Evolutionary conservation across 2,329 filamentous ascomycete species (phyloP).

Genomic region (Phaeomoniella chlamydospora): DNA sequence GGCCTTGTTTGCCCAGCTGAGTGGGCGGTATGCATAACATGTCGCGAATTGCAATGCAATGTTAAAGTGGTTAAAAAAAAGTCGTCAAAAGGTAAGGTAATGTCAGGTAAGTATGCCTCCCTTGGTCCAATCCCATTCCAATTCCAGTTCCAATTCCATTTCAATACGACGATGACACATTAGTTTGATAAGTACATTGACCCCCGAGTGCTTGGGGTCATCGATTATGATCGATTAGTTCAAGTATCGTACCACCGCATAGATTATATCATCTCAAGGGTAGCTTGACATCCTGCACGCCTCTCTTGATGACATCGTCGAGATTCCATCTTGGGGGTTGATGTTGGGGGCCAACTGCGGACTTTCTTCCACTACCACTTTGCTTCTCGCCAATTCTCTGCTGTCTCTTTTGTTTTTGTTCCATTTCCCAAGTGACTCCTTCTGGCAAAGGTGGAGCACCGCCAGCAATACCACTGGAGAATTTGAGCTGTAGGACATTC

Average conservation of each 20-base stretch:
- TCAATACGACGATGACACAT: neutral
- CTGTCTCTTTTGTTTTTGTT: slow-evolving; percentile 47
- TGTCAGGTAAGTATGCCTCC: no score
- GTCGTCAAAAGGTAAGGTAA: no score
- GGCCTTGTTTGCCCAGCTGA: no score
- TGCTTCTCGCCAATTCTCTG: slow-evolving; percentile 36
- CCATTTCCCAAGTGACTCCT: slow-evolving; percentile 55
- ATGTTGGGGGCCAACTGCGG: slow-evolving; percentile 21
- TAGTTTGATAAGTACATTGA: neutral
- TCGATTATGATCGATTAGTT: neutral
- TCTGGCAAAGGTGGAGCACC: slow-evolving; percentile 65
- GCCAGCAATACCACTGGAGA: slow-evolving; percentile 88
- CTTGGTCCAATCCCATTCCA: no score
- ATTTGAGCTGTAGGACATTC: slow-evolving; percentile 85
- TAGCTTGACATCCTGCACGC: slow-evolving; percentile 61
- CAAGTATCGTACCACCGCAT: neutral
- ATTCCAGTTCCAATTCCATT: no score
- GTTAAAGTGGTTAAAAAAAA: no score
- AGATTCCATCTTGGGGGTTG: slow-evolving; percentile 65
- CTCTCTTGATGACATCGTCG: slow-evolving; percentile 57
- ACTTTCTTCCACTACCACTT: slow-evolving; percentile 24
- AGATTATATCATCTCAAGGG: slow-evolving; percentile 49
- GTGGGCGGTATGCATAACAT: no score
- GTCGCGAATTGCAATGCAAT: no score
- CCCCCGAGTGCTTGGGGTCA: neutral